Conservation (phyloP, 805 yeast genomes). For the Ascoidea rubescens region DNA sequence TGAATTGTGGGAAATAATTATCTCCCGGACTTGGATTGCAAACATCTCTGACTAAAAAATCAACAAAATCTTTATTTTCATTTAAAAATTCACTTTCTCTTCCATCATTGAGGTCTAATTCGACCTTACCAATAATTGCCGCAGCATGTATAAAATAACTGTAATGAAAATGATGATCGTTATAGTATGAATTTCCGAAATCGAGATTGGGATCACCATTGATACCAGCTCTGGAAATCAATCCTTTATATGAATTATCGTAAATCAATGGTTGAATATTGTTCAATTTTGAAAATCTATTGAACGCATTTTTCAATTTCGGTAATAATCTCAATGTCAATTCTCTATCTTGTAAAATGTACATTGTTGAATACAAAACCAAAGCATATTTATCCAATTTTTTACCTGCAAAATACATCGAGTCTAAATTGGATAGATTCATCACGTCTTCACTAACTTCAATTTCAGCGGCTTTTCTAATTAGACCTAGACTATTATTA, state of each 20-base stretch:
- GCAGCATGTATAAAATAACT: conserved; percentile 47
- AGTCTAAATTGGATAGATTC: conserved; percentile 33
- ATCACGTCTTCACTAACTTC: conserved; percentile 26
- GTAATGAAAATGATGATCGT: conserved; percentile 47
- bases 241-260: conserved; percentile 35
- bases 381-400: conserved; percentile 36
- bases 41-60: conserved; percentile 49
- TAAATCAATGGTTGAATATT: conserved; percentile 32
- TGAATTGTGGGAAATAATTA: conserved; percentile 44
- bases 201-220: conserved; percentile 33
- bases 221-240: conserved; percentile 31
- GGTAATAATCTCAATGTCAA: conserved; percentile 19
- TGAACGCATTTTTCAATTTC: conserved; percentile 25
- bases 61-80: conserved; percentile 41
- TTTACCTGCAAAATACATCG: conserved; percentile 35
- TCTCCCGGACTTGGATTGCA: conserved; percentile 47
- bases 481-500: conserved; percentile 15
- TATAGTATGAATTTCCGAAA: conserved; percentile 35
- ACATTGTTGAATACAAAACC: conserved; percentile 31
- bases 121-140: conserved; percentile 51
- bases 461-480: conserved; percentile 20
- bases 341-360: conserved; percentile 25
- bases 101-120: conserved; percentile 23
- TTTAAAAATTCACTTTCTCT: conserved; percentile 29
- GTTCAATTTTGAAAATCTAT: conserved; percentile 21